These are phyloP conservation scores for Pythium phragmitis DNA, from an alignment of 352 stramenopile species.

Conservation along the genomic window DNA sequence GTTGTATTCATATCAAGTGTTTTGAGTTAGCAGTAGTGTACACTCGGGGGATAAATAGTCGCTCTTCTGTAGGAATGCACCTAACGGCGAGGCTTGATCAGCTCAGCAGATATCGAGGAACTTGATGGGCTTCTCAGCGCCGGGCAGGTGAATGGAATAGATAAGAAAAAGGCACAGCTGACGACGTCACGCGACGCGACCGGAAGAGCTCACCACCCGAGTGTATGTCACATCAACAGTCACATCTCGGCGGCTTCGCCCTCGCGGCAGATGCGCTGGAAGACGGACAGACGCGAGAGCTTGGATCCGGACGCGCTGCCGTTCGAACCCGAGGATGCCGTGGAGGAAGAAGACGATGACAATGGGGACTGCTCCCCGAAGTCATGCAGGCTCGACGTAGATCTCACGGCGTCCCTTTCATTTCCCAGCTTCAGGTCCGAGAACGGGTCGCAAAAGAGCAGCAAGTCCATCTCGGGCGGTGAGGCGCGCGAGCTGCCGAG, in stretches of 20 bases:
- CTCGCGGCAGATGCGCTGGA: constrained; percentile 82
- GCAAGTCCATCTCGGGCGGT: constrained; percentile 25
- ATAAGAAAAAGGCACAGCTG: constrained; percentile 6
- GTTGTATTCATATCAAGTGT: constrained; percentile 21
- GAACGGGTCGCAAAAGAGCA: constrained; percentile 55
- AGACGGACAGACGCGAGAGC: constrained; percentile 77
- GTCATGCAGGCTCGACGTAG: constrained; percentile 34
- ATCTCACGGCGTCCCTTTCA: constrained; percentile 31
- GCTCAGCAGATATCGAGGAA: no score
- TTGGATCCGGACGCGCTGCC: constrained; percentile 39
- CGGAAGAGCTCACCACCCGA: constrained; percentile 2
- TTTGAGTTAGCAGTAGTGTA: constrained; percentile 8
- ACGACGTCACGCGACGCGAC: constrained; percentile 1
- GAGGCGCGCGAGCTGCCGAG: constrained; percentile 37
- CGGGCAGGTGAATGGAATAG: constrained; percentile 3
- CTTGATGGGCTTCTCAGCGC: background rate
- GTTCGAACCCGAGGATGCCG: constrained; percentile 31
- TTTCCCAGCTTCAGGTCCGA: constrained; percentile 32
- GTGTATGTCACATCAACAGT: background rate
- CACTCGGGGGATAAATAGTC: constrained; percentile 23
- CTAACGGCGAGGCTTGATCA: background rate
- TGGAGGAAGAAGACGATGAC: constrained; percentile 29
- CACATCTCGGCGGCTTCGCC: constrained; percentile 10
- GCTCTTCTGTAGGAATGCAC: constrained; percentile 7
- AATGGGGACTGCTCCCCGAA: constrained; percentile 27